Evolutionary conservation across 345 rosid genomes (phyloP), one percentile per base, ranked within the genome.

Genomic region (Citrus unshiu): DNA sequence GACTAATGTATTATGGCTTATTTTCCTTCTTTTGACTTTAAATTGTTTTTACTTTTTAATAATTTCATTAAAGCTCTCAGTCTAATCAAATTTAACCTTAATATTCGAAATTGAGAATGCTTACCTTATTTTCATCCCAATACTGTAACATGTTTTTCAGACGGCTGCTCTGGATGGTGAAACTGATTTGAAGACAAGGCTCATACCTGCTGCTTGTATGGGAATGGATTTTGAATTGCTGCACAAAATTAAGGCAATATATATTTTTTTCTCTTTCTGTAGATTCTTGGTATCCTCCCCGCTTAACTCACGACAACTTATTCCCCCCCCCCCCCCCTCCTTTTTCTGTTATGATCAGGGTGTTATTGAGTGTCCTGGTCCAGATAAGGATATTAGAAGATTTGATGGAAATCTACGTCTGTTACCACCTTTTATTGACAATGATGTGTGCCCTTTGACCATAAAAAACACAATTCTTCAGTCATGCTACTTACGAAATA

Each of bases 141-240:
- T 71, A 32, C n/a, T 80, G 77, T 68, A 74, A 46, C 77, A 69
- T 49, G 51, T 79, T 84, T 65, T 87, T 84, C 93, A 94, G 98
- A 96, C 99, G 34, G 80, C 99, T 79, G 99, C 98, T 70, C 81
- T 96, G 57, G 99, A 96, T 76, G 99, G 99, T 82, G 99, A 96
- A 89, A 96, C 92, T 67, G 99, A 96, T 91, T 88, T 96, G 72
- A 96, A 96, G 86, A 91, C 98, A 68, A 91, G 99, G 86, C 85
- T 91, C 73, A 89, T 87, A 88, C 97, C 99, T 24, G 69, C 98
- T 81, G 91, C 97, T 64, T 96, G 99, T 84, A 83, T 87, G 87
- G 99, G 99, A 73, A 93, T 96, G 24, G 95, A 96, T 87, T 86
- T 86, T 78, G 97, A 91, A 34, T 85, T 96, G 83, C 77, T 96